Percentiles rank a stretch among this genome's conserved stretches.
Conservation (phyloP, 2,329 filamentous ascomycete genomes). For the Celoporthe dispersa region DNA sequence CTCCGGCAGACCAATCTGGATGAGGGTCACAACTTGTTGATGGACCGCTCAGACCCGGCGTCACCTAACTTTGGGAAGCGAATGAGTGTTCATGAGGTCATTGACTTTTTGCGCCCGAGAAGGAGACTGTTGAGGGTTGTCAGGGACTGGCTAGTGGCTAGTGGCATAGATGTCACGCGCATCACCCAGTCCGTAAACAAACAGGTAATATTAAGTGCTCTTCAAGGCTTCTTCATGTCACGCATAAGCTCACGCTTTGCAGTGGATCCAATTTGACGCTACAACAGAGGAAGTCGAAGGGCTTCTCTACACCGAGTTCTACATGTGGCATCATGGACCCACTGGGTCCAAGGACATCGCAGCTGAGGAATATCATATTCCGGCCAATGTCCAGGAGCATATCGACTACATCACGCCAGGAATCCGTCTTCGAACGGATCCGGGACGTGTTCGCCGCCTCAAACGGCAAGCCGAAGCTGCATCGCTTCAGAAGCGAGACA, state of each 20-base stretch:
- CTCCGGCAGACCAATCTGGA: constrained; percentile 38
- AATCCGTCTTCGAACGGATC: constrained; percentile 46
- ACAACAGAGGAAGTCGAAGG: constrained; percentile 43
- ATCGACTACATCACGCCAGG: constrained; percentile 60
- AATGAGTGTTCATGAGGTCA: constrained; percentile 40
- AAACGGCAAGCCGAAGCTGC: constrained; percentile 24
- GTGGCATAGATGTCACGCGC: constrained; percentile 29
- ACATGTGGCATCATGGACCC: constrained; percentile 44
- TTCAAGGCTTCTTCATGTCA: background rate
- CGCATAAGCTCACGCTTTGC: constrained; percentile 35
- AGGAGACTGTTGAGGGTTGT: constrained; percentile 38
- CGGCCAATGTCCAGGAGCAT: constrained; percentile 47
- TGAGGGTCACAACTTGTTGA: constrained; percentile 38
- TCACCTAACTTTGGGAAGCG: constrained; percentile 43
- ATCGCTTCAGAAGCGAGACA: constrained; percentile 20
- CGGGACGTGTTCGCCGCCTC: constrained; percentile 21
- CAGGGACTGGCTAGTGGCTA: constrained; percentile 22
- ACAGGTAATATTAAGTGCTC: constrained; percentile 30
- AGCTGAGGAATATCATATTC: constrained; percentile 51
- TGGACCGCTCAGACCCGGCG: constrained; percentile 37
- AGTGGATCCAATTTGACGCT: constrained; percentile 50
- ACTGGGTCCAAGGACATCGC: constrained; percentile 43
- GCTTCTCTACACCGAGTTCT: constrained; percentile 45
- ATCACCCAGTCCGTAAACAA: constrained; percentile 34
- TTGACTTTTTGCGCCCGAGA: constrained; percentile 42